Conservation (phyloP, 495 filamentous ascomycete species). For the Collariella sp. region DNA sequence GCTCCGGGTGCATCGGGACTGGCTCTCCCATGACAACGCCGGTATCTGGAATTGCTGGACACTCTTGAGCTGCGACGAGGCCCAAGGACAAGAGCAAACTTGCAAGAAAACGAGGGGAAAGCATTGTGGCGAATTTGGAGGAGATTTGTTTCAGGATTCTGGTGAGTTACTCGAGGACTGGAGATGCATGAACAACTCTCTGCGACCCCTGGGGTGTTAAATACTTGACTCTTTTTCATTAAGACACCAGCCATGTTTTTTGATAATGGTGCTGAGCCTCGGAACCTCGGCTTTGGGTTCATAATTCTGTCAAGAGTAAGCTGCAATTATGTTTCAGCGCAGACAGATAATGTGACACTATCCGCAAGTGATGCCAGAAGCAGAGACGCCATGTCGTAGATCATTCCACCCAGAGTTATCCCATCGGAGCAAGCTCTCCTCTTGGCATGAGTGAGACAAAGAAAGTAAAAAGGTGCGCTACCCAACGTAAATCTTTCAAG, state of each 20-base stretch:
- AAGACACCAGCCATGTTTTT: too few species aligned
- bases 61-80: neutral
- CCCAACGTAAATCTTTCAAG: too few species aligned
- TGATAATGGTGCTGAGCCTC: neutral
- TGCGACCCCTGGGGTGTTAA: too few species aligned
- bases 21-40: neutral
- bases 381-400: neutral
- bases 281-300: neutral
- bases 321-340: neutral
- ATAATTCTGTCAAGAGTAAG: neutral
- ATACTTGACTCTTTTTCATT: too few species aligned
- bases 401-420: neutral
- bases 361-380: neutral
- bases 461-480: too few species aligned
- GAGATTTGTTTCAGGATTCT: neutral
- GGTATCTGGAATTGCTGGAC: neutral
- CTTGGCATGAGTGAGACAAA: neutral
- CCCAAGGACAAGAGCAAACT: neutral
- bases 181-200: neutral
- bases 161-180: neutral
- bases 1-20: conserved; percentile 1
- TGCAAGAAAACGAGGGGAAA: neutral
- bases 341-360: neutral
- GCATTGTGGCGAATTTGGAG: neutral
- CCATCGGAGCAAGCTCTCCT: neutral